Evolutionary conservation across 345 rosid species (phyloP).

Genomic region (Cardiospermum halicacabum): DNA sequence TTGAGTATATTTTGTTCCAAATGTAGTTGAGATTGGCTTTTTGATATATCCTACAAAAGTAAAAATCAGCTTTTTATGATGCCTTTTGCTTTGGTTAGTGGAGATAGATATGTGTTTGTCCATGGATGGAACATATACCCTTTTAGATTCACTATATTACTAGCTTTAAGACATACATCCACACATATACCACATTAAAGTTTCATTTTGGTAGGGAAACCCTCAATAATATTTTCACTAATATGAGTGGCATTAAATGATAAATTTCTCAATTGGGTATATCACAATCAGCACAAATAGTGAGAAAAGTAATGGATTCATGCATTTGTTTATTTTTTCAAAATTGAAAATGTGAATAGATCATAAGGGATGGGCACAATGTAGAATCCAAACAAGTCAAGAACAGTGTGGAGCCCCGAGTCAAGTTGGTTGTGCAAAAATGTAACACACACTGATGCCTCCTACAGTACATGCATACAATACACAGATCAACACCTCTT

Average conservation of each 20-base stretch:
- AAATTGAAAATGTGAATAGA: no score
- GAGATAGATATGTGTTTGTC: constrained; percentile 25
- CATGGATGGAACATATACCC: constrained; percentile 54
- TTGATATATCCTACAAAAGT: constrained; percentile 30
- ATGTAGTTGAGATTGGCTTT: constrained; percentile 30
- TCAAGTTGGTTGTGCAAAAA: constrained; percentile 27
- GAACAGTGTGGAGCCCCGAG: constrained; percentile 32
- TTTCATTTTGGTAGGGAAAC: background rate
- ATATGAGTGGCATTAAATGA: no score
- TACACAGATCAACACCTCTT: constrained; percentile 8
- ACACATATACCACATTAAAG: background rate
- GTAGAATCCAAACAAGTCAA: constrained; percentile 13
- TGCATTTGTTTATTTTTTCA: no score
- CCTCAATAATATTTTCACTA: constrained; percentile 2
- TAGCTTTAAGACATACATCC: constrained; percentile 21
- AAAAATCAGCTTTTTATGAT: constrained; percentile 45
- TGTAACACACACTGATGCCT: constrained; percentile 31
- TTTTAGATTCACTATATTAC: constrained; percentile 36
- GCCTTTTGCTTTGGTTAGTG: constrained; percentile 46
- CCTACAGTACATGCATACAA: constrained; percentile 23
- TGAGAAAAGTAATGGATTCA: no score
- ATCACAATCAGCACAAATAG: no score
- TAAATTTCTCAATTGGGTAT: no score
- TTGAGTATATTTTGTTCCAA: constrained; percentile 27
- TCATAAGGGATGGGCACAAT: constrained; percentile 18